Evolutionary conservation across 148 eudicot species (phyloP).

Genomic region (Chenopodium formosanum): DNA sequence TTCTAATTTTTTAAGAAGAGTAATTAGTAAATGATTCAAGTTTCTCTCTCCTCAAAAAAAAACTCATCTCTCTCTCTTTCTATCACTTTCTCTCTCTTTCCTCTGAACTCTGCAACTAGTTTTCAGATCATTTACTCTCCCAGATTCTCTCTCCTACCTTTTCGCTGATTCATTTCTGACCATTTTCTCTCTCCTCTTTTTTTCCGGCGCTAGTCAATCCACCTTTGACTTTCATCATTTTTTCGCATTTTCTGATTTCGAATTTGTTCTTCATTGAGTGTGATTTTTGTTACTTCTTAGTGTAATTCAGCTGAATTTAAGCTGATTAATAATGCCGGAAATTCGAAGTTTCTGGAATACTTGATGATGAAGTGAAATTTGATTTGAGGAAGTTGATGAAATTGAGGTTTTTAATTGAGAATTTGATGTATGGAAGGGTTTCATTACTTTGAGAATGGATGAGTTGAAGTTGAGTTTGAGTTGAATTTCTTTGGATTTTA

Average conservation of each 20-base stretch:
- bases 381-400: background rate
- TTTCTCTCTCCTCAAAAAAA: conserved; percentile 13
- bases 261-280: background rate
- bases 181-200: conserved; percentile 1
- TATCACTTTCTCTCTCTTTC: conserved; percentile 29
- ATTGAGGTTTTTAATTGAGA: background rate
- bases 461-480: conserved; percentile 20
- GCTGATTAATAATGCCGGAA: background rate
- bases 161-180: conserved; percentile 25
- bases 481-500: conserved; percentile 14
- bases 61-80: conserved; percentile 10
- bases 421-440: conserved; percentile 42
- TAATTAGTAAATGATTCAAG: background rate
- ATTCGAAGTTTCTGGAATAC: background rate
- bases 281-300: background rate
- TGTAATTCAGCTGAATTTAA: conserved; percentile 14
- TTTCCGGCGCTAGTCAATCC: conserved; percentile 24
- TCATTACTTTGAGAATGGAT: conserved; percentile 39
- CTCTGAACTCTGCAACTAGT: conserved; percentile 34
- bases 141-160: conserved; percentile 12
- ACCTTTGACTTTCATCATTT: conserved; percentile 25
- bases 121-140: conserved; percentile 19
- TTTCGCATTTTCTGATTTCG: background rate
- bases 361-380: conserved; percentile 19
- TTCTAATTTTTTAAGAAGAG: background rate